These are phyloP conservation scores for Hyaloscypha variabilis DNA, from an alignment of 495 filamentous ascomycete species.

Conservation along the genomic window DNA sequence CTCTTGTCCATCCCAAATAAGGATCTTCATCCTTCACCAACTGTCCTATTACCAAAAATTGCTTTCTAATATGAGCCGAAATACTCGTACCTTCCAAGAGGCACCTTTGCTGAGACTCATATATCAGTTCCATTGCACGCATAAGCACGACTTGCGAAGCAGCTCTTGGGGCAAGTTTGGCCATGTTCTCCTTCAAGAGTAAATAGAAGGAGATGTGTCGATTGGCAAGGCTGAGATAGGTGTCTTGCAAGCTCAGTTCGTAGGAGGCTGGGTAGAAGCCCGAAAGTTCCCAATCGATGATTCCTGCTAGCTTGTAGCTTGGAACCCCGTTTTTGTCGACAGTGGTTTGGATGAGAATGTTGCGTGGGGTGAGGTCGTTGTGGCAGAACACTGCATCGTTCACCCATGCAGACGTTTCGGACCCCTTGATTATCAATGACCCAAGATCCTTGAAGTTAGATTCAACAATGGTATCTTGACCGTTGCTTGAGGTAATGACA, in stretches of 20 bases:
- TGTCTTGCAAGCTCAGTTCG: constrained; percentile 30
- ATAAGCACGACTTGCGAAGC: constrained; percentile 6
- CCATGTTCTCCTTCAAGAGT: constrained; percentile 25
- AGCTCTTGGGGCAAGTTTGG: constrained; percentile 12
- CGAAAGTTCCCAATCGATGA: constrained; percentile 12
- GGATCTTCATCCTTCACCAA: neutral
- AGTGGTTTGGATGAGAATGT: constrained; percentile 24
- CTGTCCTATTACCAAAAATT: neutral
- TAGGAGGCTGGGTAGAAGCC: constrained; percentile 24
- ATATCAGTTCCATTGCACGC: neutral
- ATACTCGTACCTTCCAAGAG: constrained; percentile 19
- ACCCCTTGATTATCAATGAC: constrained; percentile 15
- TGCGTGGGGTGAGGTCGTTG: constrained; percentile 30
- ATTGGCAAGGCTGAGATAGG: constrained; percentile 22
- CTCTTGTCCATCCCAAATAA: neutral
- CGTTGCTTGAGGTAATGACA: constrained; percentile 7
- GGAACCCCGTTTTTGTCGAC: constrained; percentile 1
- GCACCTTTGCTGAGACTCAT: neutral
- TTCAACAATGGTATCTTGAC: constrained; percentile 9
- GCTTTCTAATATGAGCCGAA: constrained; percentile 25
- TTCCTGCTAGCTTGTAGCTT: constrained; percentile 19
- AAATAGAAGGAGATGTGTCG: constrained; percentile 28
- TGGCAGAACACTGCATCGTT: constrained; percentile 32
- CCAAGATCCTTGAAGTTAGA: constrained; percentile 24
- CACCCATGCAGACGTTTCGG: constrained; percentile 24